Percentiles rank a stretch among this genome's conserved stretches.
Evolutionary conservation across 2,329 filamentous ascomycete species (phyloP).

Genomic region (Lasiodiplodia citricola): DNA sequence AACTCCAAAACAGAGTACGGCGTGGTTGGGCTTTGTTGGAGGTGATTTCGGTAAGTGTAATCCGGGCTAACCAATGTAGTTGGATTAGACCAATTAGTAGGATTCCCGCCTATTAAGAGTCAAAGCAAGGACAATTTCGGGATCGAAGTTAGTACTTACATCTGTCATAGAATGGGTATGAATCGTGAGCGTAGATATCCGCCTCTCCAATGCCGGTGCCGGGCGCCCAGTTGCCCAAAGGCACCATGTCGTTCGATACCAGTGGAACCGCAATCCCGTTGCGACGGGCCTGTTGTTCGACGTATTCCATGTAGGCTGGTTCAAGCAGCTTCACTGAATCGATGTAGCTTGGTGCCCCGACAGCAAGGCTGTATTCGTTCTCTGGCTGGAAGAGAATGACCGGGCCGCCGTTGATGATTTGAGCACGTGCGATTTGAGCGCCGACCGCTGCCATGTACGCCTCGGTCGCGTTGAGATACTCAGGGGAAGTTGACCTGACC

Average conservation of each 20-base stretch:
- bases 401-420: slow-evolving; percentile 83
- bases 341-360: slow-evolving; percentile 45
- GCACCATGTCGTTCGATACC: slow-evolving; percentile 74
- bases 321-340: slow-evolving; percentile 64
- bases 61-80: slow-evolving; percentile 66
- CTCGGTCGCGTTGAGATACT: slow-evolving; percentile 70
- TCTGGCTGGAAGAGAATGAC: slow-evolving; percentile 81
- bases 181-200: slow-evolving; percentile 71
- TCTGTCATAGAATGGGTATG: slow-evolving; percentile 60
- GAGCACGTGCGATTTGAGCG: slow-evolving; percentile 71
- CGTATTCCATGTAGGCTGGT: slow-evolving; percentile 70
- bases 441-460: slow-evolving; percentile 61
- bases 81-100: slow-evolving; percentile 59
- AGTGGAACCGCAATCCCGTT: slow-evolving; percentile 76
- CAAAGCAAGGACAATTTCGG: too few species aligned
- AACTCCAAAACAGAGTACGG: slow-evolving; percentile 68
- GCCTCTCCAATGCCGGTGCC: slow-evolving; percentile 57
- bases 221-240: slow-evolving; percentile 66
- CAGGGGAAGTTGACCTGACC: slow-evolving; percentile 66
- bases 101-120: too few species aligned
- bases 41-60: slow-evolving; percentile 63
- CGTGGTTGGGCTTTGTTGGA: slow-evolving; percentile 66
- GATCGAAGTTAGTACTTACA: too few species aligned
- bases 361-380: slow-evolving; percentile 69
- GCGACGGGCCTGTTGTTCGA: slow-evolving; percentile 69